Percentiles rank a stretch among this genome's conserved stretches.
These are phyloP conservation scores for Lactifluus pinguis DNA, from an alignment of 768 basidiomycete genomes.

Conservation along the genomic window DNA sequence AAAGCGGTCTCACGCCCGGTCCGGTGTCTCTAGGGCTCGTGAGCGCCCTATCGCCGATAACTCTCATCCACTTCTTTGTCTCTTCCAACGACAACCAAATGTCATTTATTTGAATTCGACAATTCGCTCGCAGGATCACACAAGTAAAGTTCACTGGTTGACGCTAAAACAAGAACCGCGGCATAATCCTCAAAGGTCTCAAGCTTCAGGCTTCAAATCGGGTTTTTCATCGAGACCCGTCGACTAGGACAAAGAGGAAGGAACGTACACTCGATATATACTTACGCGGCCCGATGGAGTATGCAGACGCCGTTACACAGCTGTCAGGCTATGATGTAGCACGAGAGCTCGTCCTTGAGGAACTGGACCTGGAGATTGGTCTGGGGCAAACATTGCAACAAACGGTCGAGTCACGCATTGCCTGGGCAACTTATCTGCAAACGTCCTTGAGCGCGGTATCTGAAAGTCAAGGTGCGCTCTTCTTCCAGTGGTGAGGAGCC, in stretches of 20 bases:
- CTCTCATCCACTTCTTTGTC: background rate
- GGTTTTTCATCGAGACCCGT: background rate
- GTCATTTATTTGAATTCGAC: background rate
- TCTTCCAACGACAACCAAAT: background rate
- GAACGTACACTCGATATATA: background rate
- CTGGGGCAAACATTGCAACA: conserved; percentile 33
- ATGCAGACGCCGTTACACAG: background rate
- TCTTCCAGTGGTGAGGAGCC: background rate
- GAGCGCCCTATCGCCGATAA: background rate
- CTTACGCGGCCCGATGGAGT: background rate
- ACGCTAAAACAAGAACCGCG: background rate
- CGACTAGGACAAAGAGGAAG: background rate
- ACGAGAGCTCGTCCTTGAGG: conserved; percentile 29
- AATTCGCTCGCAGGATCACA: too few species aligned
- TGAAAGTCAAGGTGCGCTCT: background rate
- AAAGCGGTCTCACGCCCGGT: background rate
- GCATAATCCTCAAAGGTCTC: background rate
- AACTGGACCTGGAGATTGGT: conserved; percentile 37
- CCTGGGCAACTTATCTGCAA: conserved; percentile 38
- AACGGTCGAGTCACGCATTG: conserved; percentile 37
- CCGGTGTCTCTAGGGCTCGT: too few species aligned
- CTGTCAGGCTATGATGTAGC: background rate
- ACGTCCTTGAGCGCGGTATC: conserved; percentile 24
- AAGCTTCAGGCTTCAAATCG: background rate
- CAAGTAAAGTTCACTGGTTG: background rate